Evolutionary conservation across 352 stramenopile species (phyloP).

Genomic region (Blastocystis sp.): DNA sequence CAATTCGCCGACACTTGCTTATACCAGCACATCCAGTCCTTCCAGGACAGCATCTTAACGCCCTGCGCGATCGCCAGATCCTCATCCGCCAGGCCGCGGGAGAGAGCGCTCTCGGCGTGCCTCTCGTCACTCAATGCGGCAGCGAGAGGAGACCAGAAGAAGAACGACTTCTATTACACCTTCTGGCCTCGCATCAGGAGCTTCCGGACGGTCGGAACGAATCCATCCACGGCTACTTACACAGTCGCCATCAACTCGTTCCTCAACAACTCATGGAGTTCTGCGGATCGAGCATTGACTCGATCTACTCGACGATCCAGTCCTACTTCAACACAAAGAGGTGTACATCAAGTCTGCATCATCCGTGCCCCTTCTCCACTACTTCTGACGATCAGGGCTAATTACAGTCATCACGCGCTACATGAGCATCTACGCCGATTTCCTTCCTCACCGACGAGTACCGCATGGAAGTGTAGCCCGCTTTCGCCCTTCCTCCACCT

Average conservation of each 20-base stretch:
- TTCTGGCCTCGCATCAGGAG: slow-evolving; percentile 72
- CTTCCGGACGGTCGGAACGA: slow-evolving; percentile 43
- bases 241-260: slow-evolving; percentile 34
- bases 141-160: slow-evolving; percentile 78
- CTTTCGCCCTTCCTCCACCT: background rate
- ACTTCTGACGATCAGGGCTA: slow-evolving; percentile 8
- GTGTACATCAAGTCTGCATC: slow-evolving; percentile 60
- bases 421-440: slow-evolving; percentile 55
- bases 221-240: slow-evolving; percentile 68
- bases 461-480: slow-evolving; percentile 6
- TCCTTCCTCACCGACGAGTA: slow-evolving; percentile 51
- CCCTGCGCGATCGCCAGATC: slow-evolving; percentile 77
- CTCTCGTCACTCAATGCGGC: slow-evolving; percentile 76
- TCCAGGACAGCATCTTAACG: slow-evolving; percentile 81
- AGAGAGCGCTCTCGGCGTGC: slow-evolving; percentile 78
- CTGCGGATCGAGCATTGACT: slow-evolving; percentile 68
- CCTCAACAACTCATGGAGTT: slow-evolving; percentile 69
- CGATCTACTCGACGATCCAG: slow-evolving; percentile 49
- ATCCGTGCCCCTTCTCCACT: slow-evolving; percentile 33
- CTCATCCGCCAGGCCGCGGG: slow-evolving; percentile 80
- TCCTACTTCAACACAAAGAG: slow-evolving; percentile 67
- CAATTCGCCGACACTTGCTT: slow-evolving; percentile 79
- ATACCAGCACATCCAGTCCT: slow-evolving; percentile 82
- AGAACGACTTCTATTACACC: slow-evolving; percentile 85
- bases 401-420: slow-evolving; percentile 66